These are phyloP conservation scores for Striga asiatica DNA, from an alignment of 257 asterid species.

Conservation along the genomic window DNA sequence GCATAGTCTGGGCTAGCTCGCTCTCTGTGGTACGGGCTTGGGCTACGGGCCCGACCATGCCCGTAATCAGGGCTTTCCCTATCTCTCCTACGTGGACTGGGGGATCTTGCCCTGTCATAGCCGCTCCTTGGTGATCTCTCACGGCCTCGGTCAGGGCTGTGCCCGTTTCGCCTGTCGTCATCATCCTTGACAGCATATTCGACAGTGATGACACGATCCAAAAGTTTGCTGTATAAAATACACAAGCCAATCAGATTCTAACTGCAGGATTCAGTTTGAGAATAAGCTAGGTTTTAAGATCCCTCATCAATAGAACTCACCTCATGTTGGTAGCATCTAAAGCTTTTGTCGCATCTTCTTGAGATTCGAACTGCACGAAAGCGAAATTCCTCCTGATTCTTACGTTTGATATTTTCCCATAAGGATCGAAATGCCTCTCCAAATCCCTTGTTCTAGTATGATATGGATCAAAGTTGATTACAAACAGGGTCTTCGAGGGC, in stretches of 20 bases:
- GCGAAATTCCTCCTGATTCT: slow-evolving; percentile 79
- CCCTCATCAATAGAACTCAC: too few species aligned
- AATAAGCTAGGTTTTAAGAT: background rate
- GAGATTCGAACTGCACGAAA: slow-evolving; percentile 60
- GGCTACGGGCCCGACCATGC: slow-evolving; percentile 35
- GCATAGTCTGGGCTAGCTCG: slow-evolving; percentile 57
- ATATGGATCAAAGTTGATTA: slow-evolving; percentile 71
- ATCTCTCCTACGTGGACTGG: slow-evolving; percentile 53
- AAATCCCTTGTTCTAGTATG: slow-evolving; percentile 63
- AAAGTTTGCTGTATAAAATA: slow-evolving; percentile 47
- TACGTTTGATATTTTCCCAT: slow-evolving; percentile 57
- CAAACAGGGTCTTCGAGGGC: slow-evolving; percentile 68
- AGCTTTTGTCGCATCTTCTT: slow-evolving; percentile 71
- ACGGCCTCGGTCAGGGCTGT: slow-evolving; percentile 50
- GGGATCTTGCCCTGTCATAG: slow-evolving; percentile 45
- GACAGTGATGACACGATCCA: slow-evolving; percentile 67
- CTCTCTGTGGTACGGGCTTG: slow-evolving; percentile 41
- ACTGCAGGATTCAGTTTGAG: background rate
- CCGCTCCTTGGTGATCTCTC: slow-evolving; percentile 63
- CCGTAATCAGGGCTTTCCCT: slow-evolving; percentile 76
- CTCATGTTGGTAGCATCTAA: slow-evolving; percentile 71
- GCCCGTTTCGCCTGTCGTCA: slow-evolving; percentile 48
- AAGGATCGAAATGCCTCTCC: slow-evolving; percentile 70
- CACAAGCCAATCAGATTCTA: slow-evolving; percentile 3
- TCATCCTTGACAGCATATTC: slow-evolving; percentile 72